These are phyloP conservation scores for Saturnispora besseyi DNA, from an alignment of 805 yeast species.

Conservation along the genomic window DNA sequence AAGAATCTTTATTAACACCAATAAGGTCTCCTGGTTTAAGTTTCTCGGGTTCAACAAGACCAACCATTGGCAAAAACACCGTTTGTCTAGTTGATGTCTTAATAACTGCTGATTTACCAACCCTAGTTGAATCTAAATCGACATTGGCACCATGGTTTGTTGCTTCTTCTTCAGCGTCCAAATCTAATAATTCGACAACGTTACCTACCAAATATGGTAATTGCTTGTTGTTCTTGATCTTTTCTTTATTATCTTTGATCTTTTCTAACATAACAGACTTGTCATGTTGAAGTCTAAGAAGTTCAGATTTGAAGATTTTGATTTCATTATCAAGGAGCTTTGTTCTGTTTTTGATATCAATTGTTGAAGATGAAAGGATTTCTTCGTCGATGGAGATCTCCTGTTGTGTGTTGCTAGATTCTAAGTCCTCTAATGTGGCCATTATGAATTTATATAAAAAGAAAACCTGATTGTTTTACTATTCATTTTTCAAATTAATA, in stretches of 20 bases:
- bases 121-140: slow-evolving; percentile 82
- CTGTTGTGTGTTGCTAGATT: slow-evolving; percentile 30
- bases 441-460: slow-evolving; percentile 28
- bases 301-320: slow-evolving; percentile 87
- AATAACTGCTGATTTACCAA: slow-evolving; percentile 96
- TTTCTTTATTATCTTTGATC: slow-evolving; percentile 92
- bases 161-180: slow-evolving; percentile 76
- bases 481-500: not conserved
- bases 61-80: slow-evolving; percentile 90
- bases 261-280: slow-evolving; percentile 87
- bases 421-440: slow-evolving; percentile 83
- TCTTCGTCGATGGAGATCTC: slow-evolving; percentile 72
- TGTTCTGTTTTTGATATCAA: slow-evolving; percentile 78
- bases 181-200: slow-evolving; percentile 87
- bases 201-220: slow-evolving; percentile 95
- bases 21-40: slow-evolving; percentile 96
- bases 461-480: not conserved
- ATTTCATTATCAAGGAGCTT: slow-evolving; percentile 89
- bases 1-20: slow-evolving; percentile 96
- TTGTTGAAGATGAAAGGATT: slow-evolving; percentile 64
- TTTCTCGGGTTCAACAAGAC: slow-evolving; percentile 84
- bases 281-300: slow-evolving; percentile 84
- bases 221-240: slow-evolving; percentile 90
- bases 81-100: slow-evolving; percentile 98
- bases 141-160: slow-evolving; percentile 90